Evolutionary conservation across 192 early-diverging fungal genomes (phyloP).

Genomic region (Borealophlyctis nickersoniae): DNA sequence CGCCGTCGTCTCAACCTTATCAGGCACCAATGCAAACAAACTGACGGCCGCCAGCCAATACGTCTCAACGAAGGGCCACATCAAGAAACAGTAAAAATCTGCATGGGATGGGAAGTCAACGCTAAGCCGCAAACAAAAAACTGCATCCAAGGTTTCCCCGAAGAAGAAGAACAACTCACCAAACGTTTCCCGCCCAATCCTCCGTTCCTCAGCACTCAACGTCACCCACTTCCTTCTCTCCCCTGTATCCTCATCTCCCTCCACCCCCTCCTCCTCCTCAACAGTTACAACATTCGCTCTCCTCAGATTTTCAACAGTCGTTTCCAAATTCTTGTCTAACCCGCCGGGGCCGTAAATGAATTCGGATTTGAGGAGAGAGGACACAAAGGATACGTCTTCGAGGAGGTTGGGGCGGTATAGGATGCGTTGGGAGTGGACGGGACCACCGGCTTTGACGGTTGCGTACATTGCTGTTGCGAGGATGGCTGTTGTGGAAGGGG

Average conservation of each 20-base stretch:
- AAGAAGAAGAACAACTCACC: conserved; percentile 23
- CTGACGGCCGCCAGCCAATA: conserved; percentile 76
- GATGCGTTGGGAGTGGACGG: conserved; percentile 65
- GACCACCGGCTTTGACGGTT: conserved; percentile 72
- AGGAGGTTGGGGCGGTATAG: conserved; percentile 49
- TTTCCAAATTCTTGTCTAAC: conserved; percentile 61
- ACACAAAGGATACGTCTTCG: conserved; percentile 69
- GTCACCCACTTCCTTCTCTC: conserved; percentile 32
- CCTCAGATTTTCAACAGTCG: conserved; percentile 57
- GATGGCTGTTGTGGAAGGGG: conserved; percentile 54
- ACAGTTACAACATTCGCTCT: conserved; percentile 36
- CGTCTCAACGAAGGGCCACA: conserved; percentile 87
- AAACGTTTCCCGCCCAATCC: conserved; percentile 51
- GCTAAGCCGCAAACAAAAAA: not conserved
- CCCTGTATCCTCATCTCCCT: not conserved
- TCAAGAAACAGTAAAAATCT: conserved; percentile 77
- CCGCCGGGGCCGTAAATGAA: conserved; percentile 77
- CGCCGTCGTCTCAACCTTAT: not conserved
- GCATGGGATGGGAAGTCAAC: not conserved
- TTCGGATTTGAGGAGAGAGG: conserved; percentile 71
- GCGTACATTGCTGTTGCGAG: conserved; percentile 73
- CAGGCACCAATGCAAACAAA: conserved; percentile 43
- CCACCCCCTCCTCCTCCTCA: not conserved
- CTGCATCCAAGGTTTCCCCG: not conserved
- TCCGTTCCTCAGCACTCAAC: conserved; percentile 39